Percentiles rank a stretch among this genome's conserved stretches.
phyloP scores from a whole-genome alignment of 768 basidiomycete genomes.

The Suillus occidentalis region DNA sequence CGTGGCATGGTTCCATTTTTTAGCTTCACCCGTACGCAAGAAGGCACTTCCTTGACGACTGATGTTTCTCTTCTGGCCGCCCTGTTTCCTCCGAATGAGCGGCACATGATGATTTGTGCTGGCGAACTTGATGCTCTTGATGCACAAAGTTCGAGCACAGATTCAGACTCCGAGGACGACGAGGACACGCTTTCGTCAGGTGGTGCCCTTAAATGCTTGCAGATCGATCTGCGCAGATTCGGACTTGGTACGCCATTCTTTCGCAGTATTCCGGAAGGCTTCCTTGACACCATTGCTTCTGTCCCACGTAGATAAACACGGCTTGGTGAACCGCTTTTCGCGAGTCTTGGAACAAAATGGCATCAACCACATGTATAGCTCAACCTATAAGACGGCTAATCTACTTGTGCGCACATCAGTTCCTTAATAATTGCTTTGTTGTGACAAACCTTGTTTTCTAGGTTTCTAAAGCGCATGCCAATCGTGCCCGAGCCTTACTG shows the following conservation, averaged over 20 bases:
- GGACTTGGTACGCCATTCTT: slow-evolving; percentile 54
- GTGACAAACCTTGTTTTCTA: slow-evolving; percentile 19
- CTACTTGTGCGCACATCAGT: slow-evolving; percentile 50
- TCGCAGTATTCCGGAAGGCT: slow-evolving; percentile 1
- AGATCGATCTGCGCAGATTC: slow-evolving; percentile 72
- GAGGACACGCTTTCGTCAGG: slow-evolving; percentile 33
- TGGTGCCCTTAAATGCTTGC: slow-evolving; percentile 61
- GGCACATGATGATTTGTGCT: slow-evolving; percentile 74
- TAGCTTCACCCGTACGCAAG: slow-evolving; percentile 73
- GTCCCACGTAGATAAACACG: slow-evolving; percentile 60
- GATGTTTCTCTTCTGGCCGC: slow-evolving; percentile 65
- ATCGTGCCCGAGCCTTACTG: slow-evolving; percentile 57
- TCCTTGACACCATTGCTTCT: slow-evolving; percentile 7
- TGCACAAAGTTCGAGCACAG: slow-evolving; percentile 28
- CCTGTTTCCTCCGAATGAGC: slow-evolving; percentile 68
- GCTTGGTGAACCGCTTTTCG: slow-evolving; percentile 76
- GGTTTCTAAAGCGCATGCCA: slow-evolving; percentile 60
- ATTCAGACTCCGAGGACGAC: slow-evolving; percentile 41
- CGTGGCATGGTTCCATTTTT: slow-evolving; percentile 62
- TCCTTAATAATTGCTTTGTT: background rate
- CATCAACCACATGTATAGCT: slow-evolving; percentile 84
- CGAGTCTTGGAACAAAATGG: slow-evolving; percentile 68
- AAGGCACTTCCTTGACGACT: slow-evolving; percentile 76
- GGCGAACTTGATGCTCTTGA: slow-evolving; percentile 66
- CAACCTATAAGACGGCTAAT: slow-evolving; percentile 83